phyloP scores from a whole-genome alignment of 1,284 basidiomycete species.

The Irpex rosettiformis region DNA sequence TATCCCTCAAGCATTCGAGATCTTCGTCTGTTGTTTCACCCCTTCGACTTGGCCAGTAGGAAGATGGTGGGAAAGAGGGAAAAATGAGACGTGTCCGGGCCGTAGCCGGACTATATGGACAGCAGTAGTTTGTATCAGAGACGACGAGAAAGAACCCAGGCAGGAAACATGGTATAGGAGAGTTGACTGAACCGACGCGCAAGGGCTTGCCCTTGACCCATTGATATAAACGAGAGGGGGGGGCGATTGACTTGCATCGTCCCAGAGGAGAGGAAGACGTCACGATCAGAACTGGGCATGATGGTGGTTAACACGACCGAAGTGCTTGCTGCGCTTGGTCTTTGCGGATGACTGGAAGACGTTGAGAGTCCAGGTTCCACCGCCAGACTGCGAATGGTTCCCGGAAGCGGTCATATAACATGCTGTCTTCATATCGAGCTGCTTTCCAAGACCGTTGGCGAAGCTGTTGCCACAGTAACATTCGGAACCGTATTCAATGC shows the following conservation, averaged over 20 bases:
- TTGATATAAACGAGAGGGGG: background rate
- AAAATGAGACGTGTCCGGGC: background rate
- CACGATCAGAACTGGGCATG: slow-evolving; percentile 2
- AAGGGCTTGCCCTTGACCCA: background rate
- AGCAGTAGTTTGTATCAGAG: background rate
- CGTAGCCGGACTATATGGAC: background rate
- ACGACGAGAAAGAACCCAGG: background rate
- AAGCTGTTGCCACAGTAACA: slow-evolving; percentile 26
- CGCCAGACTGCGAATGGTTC: slow-evolving; percentile 16
- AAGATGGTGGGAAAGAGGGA: background rate
- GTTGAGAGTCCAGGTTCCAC: slow-evolving; percentile 22
- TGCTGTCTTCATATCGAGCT: slow-evolving; percentile 13
- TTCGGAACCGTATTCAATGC: slow-evolving; percentile 24
- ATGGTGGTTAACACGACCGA: slow-evolving; percentile 16
- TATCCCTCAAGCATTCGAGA: background rate
- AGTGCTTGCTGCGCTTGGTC: slow-evolving; percentile 18
- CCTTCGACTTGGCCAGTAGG: background rate
- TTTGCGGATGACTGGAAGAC: slow-evolving; percentile 12
- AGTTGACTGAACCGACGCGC: background rate
- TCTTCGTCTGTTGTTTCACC: background rate
- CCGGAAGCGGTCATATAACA: slow-evolving; percentile 25
- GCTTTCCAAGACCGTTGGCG: slow-evolving; percentile 19
- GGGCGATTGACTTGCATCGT: background rate
- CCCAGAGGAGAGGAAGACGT: background rate
- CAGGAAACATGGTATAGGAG: background rate